Base-by-base conservation (phyloP, 129 eudicot genomes). In the Saussurea involucrata region DNA sequence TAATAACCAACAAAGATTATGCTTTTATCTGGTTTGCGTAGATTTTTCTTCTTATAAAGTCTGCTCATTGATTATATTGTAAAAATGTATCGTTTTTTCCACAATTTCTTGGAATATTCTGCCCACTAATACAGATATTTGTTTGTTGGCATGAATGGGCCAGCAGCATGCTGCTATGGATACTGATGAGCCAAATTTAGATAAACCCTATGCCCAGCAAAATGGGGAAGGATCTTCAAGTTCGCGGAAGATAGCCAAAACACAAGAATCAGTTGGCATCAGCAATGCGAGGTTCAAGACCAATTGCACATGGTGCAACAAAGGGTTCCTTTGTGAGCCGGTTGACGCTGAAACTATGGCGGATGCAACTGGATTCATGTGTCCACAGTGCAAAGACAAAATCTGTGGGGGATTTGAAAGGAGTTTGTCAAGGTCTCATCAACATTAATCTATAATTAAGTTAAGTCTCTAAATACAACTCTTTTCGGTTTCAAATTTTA, bases 291-390 rank as follows among this genome's bases (percentile, higher is more conserved):
- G 61, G 9, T 65, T 80, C 74, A 65, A 34, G 74, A 80, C 74
- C 20, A 21, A 66, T 17, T 73, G 83, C 13, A 80, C 83, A 63
- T 79, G 83, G 83, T 72, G 83, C 67, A 18, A 63, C 73, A 79
- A 71, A 72, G 78, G 72, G 78, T 79, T 79, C 25, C 36, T 79
- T 63, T 72, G 58, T 49, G 73, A 46, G 67, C 37, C 60, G 2
- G 74, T 80, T 72, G 83, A 81, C 31, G 75, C 71, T 3, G 80
- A 74, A 81, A 81, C 76, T 28, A 81, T 74, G 80, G 80, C 75
- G 0, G 84, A 81, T 68, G 84, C 80, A 60, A 31, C n/a, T 5
- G 80, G 76, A 3, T 81, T 74, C 20, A 75, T 81, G 76, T 74
- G 84, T 60, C 80, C 55, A 42, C 60, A 60, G 33, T 81, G 84